Base-by-base conservation (phyloP, 805 yeast genomes). In the Grigorovia transvaalensis region DNA sequence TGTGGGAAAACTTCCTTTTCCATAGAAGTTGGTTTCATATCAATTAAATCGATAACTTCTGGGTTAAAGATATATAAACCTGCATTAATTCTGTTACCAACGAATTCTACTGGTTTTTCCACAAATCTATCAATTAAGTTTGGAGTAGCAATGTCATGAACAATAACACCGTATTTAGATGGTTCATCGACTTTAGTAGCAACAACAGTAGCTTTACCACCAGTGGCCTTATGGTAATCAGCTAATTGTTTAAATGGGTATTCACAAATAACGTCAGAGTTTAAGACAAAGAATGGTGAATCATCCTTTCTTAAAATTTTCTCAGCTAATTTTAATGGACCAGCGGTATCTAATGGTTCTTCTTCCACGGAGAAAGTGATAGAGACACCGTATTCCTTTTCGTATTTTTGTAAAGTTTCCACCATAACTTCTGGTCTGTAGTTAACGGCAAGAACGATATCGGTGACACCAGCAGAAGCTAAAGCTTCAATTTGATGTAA, bases 131-230 rank as follows among this genome's bases (percentile, higher is more conserved):
- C 99, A 62, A 93, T 93, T 77, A 88, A 82, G 77, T 91, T 86
- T 68, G 96, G 88, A 64, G 88, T 86, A 71, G 88, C 86, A 76
- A 90, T 84, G 78, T 93, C 97, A 69, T 88, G 95, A 57, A 93
- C 99, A 72, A 93, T 93, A 71, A 93, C 99, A 81, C 99, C 99
- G 76, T 93, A 93, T 77, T 93, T 93, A 66, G 96, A 86, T 58
- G 99, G 99, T 77, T 93, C 99, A 71, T 93, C 99, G 60, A 93
- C 99, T 79, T 93, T 93, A 69, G 99, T 93, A 58, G 98, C 99
- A 56, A 93, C 98, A 68, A 93, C 93, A 66, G 99, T 93, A 74
- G 96, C 99, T 66, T 81, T 87, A 71, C 95, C 98, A 72, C 96
- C 97, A 76, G 91, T 98, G 56, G 85, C 83, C 70, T 79, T 75